A percentile compares a stretch with the other conserved stretches of the same genome.
Conservation (phyloP, 208 protist species). For the Crithidia expoeki region DNA sequence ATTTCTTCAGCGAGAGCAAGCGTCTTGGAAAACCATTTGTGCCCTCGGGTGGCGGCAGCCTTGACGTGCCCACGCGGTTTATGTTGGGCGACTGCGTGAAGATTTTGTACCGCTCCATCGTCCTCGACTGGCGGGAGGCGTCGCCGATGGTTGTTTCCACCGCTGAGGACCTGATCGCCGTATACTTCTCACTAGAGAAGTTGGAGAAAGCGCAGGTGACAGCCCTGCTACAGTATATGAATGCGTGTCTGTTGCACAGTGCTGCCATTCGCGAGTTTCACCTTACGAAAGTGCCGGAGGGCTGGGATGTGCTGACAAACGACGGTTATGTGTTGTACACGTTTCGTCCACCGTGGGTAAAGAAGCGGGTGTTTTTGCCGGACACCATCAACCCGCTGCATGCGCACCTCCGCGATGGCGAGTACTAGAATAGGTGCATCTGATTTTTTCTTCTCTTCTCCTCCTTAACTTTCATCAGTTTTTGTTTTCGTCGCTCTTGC, state of each 20-base stretch:
- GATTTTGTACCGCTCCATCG: constrained; percentile 66
- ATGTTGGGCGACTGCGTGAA: constrained; percentile 84
- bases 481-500: too few species aligned
- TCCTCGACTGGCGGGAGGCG: constrained; percentile 72
- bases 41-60: constrained; percentile 36
- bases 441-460: constrained; percentile 6
- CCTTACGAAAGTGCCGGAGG: constrained; percentile 77
- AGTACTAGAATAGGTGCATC: neutral
- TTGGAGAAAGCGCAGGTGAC: constrained; percentile 46
- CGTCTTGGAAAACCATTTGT: constrained; percentile 76
- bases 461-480: too few species aligned
- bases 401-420: constrained; percentile 28
- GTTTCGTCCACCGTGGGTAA: constrained; percentile 88
- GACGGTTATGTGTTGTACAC: constrained; percentile 90
- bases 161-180: constrained; percentile 87
- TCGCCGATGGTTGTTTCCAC: constrained; percentile 82
- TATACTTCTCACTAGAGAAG: constrained; percentile 70
- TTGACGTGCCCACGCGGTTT: constrained; percentile 73
- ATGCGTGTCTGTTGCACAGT: constrained; percentile 59
- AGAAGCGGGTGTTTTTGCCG: constrained; percentile 63
- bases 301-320: constrained; percentile 85
- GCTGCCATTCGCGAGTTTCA: constrained; percentile 63
- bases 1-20: constrained; percentile 74
- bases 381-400: constrained; percentile 43
- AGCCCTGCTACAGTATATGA: constrained; percentile 87